Evolutionary conservation across 805 yeast species (phyloP), one percentile per base, ranked within the genome.

Genomic region (Komagataella mondaviorum): DNA sequence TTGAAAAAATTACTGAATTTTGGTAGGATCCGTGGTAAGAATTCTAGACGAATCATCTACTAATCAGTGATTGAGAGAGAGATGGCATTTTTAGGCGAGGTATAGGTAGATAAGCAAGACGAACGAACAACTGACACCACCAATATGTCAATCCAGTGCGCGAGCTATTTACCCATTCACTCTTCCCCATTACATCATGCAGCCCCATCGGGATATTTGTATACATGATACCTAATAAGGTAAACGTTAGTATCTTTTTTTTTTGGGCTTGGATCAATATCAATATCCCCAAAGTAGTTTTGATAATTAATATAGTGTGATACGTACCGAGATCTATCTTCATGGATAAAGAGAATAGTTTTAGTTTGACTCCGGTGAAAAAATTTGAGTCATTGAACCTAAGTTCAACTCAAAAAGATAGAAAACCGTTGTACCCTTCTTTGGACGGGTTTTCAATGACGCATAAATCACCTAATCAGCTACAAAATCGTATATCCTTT

Each of bases 321-420:
- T 6, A 30, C 39, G 39, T 2, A 20, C 20, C 4, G 20, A 20
- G n/a, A 30, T 30, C 39, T 10, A 30, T 30, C 5, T 14, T 52
- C 69, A 62, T 3, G 66, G 63, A 53, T 66, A 66, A 46, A 62
- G 58, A 0, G 75, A 69, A 6, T 75, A 74, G 45, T 60, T 58
- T 39, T 61, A 59, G 49, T 69, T 60, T 1, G 75, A 64, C 44
- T 62, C 65, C 2, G 70, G 64, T 4, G 72, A 66, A 56, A 69
- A 56, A 12, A 71, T 65, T 52, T 71, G 75, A 54, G n/a, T 10
- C 39, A 30, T 30, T 30, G 39, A 30, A 30, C 14, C 39, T 30
- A 30, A 30, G 39, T 30, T 30, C 39, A 30, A 14, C 39, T 30
- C 39, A 30, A 30, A 30, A 8, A 8, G n/a, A 14, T 30, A 30